Base-by-base conservation (phyloP, 345 rosid genomes). In the Moricandia arvensis region DNA sequence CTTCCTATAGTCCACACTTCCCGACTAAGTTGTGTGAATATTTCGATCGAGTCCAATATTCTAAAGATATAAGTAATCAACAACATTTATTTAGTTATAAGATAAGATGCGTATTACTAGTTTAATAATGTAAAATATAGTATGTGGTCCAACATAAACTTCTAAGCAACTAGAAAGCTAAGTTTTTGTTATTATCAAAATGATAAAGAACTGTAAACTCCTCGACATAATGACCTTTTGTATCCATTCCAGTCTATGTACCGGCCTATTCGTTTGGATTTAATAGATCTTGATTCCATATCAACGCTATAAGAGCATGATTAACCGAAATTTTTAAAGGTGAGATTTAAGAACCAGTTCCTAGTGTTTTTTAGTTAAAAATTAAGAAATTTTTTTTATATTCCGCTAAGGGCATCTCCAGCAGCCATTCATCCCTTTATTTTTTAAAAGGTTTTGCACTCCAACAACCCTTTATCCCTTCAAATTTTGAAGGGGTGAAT, bases 1-100 rank as follows among this genome's bases (percentile, higher is more conserved):
- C 61, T 51, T 21, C 45, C 53, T 68, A 15, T 34, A 73, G 73
- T 75, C 79, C 68, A 68, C 73, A 60, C 9, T 31, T 6, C 78
- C 66, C 62, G 68, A 47, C 33, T 55, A 37, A 54, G n/a, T 21
- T 21, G 24, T 21, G 24, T 21, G 24, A 21, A 21, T 21, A 21
- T 21, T 21, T 21, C 1, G 24, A 21, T 21, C 24, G 24, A 21
- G 24, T 21, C 24, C 24, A 21, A 21, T 21, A 21, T 21, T 21
- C 24, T 21, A 21, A 21, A 54, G 27, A 27, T 24, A 27, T 24
- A 35, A 34, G 21, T 51, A 63, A 63, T 51, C 5, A 37, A 37
- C 10, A 21, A 6, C 11, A n/a, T 62, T 29, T 27, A 27, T 27
- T 34, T 34, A 10, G 53, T 47, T n/a, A 47, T 72, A 34, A 34